These are phyloP conservation scores for Tuber microsphaerosporum DNA, from an alignment of 495 filamentous ascomycete species.

Conservation along the genomic window DNA sequence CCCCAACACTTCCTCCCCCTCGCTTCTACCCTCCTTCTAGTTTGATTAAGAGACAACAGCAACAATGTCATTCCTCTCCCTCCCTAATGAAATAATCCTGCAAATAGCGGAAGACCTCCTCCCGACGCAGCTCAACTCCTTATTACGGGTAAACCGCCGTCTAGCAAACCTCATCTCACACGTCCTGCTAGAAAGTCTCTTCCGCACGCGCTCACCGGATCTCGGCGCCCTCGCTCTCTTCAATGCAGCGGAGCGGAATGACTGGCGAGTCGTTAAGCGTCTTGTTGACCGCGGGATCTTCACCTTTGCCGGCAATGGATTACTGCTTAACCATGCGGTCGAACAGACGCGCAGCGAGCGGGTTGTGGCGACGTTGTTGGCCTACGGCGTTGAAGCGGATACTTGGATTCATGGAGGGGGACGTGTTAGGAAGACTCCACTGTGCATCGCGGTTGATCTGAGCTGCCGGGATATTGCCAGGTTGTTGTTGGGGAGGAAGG, in stretches of 20 bases:
- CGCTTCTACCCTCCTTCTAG: not conserved
- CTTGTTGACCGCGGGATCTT: not conserved
- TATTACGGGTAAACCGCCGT: not conserved
- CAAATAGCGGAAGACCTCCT: not conserved
- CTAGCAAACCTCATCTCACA: not conserved
- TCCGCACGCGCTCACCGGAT: not conserved
- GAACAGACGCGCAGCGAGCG: not conserved
- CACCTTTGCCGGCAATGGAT: not conserved
- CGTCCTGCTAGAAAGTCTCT: not conserved
- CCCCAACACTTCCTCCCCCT: not conserved
- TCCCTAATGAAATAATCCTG: not conserved
- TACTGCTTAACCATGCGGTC: not conserved
- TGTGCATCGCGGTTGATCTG: not conserved
- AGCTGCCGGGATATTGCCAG: not conserved
- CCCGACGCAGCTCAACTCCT: not conserved
- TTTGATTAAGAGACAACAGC: not conserved
- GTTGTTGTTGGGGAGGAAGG: not conserved
- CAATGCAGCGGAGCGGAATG: not conserved
- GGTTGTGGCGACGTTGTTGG: not conserved
- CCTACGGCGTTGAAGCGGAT: not conserved
- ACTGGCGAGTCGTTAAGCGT: not conserved
- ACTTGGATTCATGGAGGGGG: not conserved
- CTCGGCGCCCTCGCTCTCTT: not conserved
- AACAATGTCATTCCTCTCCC: not conserved
- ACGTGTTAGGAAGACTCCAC: not conserved